These are phyloP conservation scores for Plasmodium yoelii DNA, from an alignment of 169 alveolate species.

Conservation along the genomic window DNA sequence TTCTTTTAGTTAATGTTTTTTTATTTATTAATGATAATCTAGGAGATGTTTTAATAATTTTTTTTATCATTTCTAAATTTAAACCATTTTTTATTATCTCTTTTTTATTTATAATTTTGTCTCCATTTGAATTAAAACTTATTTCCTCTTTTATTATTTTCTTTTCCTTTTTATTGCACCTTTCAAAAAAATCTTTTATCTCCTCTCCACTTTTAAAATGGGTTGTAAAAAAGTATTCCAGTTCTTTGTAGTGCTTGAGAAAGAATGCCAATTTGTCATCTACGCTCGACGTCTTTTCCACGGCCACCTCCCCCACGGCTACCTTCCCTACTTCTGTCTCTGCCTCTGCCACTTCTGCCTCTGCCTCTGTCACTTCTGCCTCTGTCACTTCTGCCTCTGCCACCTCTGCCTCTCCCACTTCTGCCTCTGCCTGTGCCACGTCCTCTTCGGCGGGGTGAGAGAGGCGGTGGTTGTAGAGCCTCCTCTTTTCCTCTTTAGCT, in stretches of 20 bases:
- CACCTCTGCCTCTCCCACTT: too few species aligned
- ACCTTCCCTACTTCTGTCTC: too few species aligned
- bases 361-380: too few species aligned
- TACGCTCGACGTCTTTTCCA: not conserved
- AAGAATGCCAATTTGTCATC: constrained; percentile 29
- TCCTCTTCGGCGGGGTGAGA: not conserved
- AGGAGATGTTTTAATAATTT: constrained; percentile 48
- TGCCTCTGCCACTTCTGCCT: too few species aligned
- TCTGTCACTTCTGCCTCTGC: too few species aligned
- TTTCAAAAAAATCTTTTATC: constrained; percentile 48
- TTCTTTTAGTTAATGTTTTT: constrained; percentile 39
- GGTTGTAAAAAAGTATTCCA: constrained; percentile 31
- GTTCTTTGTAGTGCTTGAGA: constrained; percentile 39
- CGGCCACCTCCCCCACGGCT: too few species aligned
- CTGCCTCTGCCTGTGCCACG: too few species aligned
- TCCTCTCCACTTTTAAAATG: constrained; percentile 48
- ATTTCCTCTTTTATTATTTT: constrained; percentile 38
- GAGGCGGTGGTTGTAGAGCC: too few species aligned
- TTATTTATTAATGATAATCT: constrained; percentile 67
- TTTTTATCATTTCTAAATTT: constrained; percentile 72
- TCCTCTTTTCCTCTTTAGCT: constrained; percentile 12
- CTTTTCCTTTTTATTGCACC: constrained; percentile 22
- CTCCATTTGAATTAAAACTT: constrained; percentile 39
- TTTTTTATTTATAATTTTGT: constrained; percentile 25
- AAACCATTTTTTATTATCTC: constrained; percentile 35